Evolutionary conservation across 352 stramenopile species (phyloP).

Genomic region (Pythium plurisporium): DNA sequence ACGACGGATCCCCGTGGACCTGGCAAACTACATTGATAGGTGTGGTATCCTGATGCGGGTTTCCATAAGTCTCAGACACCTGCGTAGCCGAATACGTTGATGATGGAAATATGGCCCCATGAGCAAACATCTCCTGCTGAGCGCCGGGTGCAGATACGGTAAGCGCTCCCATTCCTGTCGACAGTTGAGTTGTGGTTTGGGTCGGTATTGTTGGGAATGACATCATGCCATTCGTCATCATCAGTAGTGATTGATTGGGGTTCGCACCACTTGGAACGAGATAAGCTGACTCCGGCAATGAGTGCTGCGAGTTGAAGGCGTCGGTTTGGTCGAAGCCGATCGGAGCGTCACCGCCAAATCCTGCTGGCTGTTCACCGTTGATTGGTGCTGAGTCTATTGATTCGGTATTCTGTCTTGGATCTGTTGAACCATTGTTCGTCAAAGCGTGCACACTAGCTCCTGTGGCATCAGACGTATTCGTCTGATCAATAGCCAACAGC

Average conservation of each 20-base stretch:
- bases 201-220: not conserved
- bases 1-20: constrained; percentile 1
- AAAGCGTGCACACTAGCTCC: not conserved
- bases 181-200: not conserved
- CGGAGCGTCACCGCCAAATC: not conserved
- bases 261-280: not conserved
- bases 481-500: constrained; percentile 51
- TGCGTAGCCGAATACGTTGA: not conserved
- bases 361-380: not conserved
- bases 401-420: not conserved
- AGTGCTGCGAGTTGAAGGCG: constrained; percentile 10
- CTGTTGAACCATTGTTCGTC: not conserved
- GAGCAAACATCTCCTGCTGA: constrained; percentile 9
- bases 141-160: not conserved
- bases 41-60: not conserved
- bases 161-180: not conserved
- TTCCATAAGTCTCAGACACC: not conserved
- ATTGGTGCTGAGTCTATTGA: not conserved
- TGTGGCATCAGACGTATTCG: not conserved
- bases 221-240: constrained; percentile 7
- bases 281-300: constrained; percentile 12
- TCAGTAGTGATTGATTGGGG: constrained; percentile 3
- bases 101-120: not conserved
- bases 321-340: constrained; percentile 10
- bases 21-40: constrained; percentile 7